phyloP scores from a whole-genome alignment of 2,329 filamentous ascomycete species.

The Fusarium tuaranense region DNA sequence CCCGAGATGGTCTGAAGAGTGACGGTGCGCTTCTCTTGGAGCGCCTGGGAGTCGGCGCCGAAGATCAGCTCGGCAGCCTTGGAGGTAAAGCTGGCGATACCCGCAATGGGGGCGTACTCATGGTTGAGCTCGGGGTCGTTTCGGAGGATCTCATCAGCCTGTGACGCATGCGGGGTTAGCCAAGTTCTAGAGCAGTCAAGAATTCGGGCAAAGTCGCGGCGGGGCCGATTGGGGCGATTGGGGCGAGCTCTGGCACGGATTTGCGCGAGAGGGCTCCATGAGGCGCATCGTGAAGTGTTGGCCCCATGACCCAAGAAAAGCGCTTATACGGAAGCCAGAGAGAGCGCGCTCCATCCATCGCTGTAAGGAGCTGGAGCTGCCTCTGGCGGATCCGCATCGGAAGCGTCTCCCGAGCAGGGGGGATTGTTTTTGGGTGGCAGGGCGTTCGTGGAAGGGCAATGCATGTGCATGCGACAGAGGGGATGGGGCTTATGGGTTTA shows the following conservation, averaged over 20 bases:
- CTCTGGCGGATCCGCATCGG: slow-evolving; percentile 20
- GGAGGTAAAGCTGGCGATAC: slow-evolving; percentile 84
- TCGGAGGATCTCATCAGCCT: slow-evolving; percentile 92
- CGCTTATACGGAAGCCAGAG: slow-evolving; percentile 23
- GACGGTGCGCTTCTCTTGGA: slow-evolving; percentile 83
- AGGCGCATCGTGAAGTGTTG: slow-evolving; percentile 22
- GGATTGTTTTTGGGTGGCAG: slow-evolving; percentile 1
- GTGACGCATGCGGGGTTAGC: slow-evolving; percentile 43
- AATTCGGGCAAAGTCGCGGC: slow-evolving; percentile 11
- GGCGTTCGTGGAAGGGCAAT: slow-evolving; percentile 19
- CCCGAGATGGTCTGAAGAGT: slow-evolving; percentile 97
- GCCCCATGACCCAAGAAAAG: slow-evolving; percentile 35
- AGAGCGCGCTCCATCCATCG: not conserved
- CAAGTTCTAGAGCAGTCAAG: slow-evolving; percentile 22
- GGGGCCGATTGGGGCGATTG: slow-evolving; percentile 23
- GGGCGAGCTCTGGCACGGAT: slow-evolving; percentile 28
- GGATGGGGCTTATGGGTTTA: slow-evolving; percentile 7
- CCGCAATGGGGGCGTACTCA: slow-evolving; percentile 97
- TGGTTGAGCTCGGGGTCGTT: slow-evolving; percentile 93
- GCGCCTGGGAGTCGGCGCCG: slow-evolving; percentile 81
- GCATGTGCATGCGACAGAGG: slow-evolving; percentile 15
- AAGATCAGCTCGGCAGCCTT: slow-evolving; percentile 94
- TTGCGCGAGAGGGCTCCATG: slow-evolving; percentile 26
- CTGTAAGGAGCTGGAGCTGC: slow-evolving; percentile 11
- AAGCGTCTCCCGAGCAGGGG: slow-evolving; percentile 2